A percentile compares a stretch with the other conserved stretches of the same genome.
These are phyloP conservation scores for Priceomyces medius DNA, from an alignment of 805 yeast genomes.

Conservation along the genomic window DNA sequence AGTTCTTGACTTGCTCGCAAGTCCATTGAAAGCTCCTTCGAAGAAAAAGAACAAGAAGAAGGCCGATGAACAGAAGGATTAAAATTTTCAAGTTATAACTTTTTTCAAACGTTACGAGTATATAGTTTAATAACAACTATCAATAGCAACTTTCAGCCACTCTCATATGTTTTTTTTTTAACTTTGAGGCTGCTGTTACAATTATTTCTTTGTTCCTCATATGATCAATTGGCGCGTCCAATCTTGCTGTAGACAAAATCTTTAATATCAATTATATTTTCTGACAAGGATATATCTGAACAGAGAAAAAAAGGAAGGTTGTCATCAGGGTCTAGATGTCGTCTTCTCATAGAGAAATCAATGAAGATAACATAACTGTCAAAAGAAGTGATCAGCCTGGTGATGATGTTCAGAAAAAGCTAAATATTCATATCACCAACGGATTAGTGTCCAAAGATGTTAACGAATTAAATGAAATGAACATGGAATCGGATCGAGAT, in stretches of 20 bases:
- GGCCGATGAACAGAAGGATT: neutral
- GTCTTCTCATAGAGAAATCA: neutral
- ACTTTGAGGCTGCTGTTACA: too few relatives aligned
- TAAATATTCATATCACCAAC: neutral
- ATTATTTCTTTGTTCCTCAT: too few relatives aligned
- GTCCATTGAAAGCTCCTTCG: constrained; percentile 51
- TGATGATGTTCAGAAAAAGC: neutral
- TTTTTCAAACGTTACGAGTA: neutral
- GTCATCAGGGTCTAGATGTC: neutral
- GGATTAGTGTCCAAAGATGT: neutral
- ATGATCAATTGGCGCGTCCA: neutral
- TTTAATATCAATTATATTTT: neutral
- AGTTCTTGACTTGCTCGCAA: constrained; percentile 43
- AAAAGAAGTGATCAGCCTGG: neutral
- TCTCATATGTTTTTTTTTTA: too few relatives aligned
- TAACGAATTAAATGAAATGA: neutral
- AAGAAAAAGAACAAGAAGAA: constrained; percentile 44
- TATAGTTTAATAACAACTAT: neutral
- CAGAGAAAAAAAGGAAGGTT: neutral
- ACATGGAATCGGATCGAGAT: neutral
- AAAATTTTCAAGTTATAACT: neutral
- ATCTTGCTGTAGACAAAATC: constrained; percentile 1
- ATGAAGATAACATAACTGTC: neutral
- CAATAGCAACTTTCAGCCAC: too few relatives aligned
- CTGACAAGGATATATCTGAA: neutral